Evolutionary conservation across 768 basidiomycete species (phyloP), one percentile per base, ranked within the genome.

Genomic region (Podaxis pistillaris): DNA sequence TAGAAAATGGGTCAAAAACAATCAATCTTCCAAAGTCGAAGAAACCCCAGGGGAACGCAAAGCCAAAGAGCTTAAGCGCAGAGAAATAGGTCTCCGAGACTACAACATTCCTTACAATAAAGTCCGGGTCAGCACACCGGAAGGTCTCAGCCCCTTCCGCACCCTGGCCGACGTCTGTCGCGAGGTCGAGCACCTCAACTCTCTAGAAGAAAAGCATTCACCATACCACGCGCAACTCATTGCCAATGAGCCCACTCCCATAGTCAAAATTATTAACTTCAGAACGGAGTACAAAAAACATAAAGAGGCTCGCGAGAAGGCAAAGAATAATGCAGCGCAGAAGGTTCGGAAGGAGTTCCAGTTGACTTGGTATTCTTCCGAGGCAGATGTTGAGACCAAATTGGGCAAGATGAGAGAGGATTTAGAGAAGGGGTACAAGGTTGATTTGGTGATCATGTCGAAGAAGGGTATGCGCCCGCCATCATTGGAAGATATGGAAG

Each of bases 311-410:
- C 77, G 75, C 65, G 72, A 68, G 53, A 75, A 76, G 65, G 73
- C 71, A 56, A 78, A 77, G 65, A 75, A 67, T 54, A 66, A 67
- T 5, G 67, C 60, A 44, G 65, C 73, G 50, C 70, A 75, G 56
- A 71, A 78, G 62, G 63, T 71, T 22, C 69, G 75, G 58, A 93
- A 92, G 76, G 87, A 91, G 75, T 76, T 91, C 4, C 88, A 90
- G 73, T 69, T 94, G 51, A 85, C 86, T 12, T 94, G 91, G 89
- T 79, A 77, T 2, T 82, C 86, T 12, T 83, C 76, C 6, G 65
- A 71, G 33, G 83, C 79, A 6, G 93, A 94, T 68, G 68, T 87
- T 19, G 78, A 77, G 40, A 88, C 88, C 72, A 93, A 91, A 71
- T 63, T 93, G 37, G 77, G 75, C 58, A 87, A 86, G 71, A 82